A percentile compares a stretch with the other conserved stretches of the same genome.
These are phyloP conservation scores for Rhodotorula graminis DNA, from an alignment of 768 basidiomycete species.

Conservation along the genomic window DNA sequence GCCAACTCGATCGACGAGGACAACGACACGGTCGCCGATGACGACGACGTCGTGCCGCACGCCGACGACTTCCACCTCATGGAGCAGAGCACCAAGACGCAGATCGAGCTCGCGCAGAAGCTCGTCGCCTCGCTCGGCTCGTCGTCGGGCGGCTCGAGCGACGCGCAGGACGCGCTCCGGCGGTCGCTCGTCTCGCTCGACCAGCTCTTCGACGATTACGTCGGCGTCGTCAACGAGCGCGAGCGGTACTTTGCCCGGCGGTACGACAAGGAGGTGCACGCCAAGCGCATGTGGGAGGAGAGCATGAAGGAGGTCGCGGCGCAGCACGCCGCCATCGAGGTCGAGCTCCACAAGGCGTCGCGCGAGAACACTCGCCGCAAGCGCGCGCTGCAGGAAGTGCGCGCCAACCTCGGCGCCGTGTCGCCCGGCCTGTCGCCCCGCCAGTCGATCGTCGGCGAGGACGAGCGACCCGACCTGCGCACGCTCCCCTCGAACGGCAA, in stretches of 20 bases:
- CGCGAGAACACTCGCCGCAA: constrained; percentile 39
- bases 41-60: constrained; percentile 21
- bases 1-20: constrained; percentile 21
- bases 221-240: constrained; percentile 66
- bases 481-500: constrained; percentile 13
- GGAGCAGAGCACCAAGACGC: constrained; percentile 52
- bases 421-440: constrained; percentile 12
- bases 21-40: constrained; percentile 33
- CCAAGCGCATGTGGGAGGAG: constrained; percentile 82
- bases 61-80: constrained; percentile 44
- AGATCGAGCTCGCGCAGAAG: constrained; percentile 70
- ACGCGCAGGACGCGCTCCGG: constrained; percentile 55
- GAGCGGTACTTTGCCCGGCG: constrained; percentile 59
- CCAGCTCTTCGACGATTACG: constrained; percentile 61
- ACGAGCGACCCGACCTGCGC: not conserved
- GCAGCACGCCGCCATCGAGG: constrained; percentile 78
- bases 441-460: constrained; percentile 5
- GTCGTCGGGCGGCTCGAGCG: constrained; percentile 47
- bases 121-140: constrained; percentile 55
- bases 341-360: constrained; percentile 59
- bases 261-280: constrained; percentile 62
- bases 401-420: constrained; percentile 22
- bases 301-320: constrained; percentile 77
- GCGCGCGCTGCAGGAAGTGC: constrained; percentile 40
- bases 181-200: constrained; percentile 57